A percentile compares a stretch with the other conserved stretches of the same genome.
phyloP scores from a whole-genome alignment of 1,139 yeast genomes.

The Blastobotrys buckinghamii region DNA sequence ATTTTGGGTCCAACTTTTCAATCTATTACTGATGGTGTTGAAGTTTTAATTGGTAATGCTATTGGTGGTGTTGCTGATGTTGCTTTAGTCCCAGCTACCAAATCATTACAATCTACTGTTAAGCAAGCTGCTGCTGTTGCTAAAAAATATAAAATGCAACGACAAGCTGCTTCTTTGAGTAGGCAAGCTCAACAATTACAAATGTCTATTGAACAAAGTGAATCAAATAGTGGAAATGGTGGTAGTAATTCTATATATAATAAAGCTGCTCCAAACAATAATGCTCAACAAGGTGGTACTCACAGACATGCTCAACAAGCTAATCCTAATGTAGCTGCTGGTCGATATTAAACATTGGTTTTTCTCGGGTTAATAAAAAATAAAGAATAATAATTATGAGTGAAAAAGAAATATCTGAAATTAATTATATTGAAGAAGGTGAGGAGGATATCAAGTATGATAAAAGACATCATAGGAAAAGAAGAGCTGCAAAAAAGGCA shows the following conservation, averaged over 20 bases:
- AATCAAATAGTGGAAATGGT: too few relatives aligned
- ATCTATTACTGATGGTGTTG: slow-evolving; percentile 31
- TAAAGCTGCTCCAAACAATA: too few relatives aligned
- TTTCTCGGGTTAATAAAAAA: too few relatives aligned
- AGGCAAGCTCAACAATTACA: slow-evolving; percentile 7
- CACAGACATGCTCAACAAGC: too few relatives aligned
- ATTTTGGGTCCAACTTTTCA: slow-evolving; percentile 30
- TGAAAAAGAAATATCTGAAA: too few relatives aligned
- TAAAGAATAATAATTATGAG: too few relatives aligned
- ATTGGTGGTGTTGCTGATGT: slow-evolving; percentile 24
- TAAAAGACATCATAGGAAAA: slow-evolving; percentile 1
- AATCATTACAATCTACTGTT: slow-evolving; percentile 20
- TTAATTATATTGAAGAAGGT: neutral
- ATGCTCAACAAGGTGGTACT: too few relatives aligned
- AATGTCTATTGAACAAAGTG: neutral
- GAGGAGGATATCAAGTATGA: neutral
- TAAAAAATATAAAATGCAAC: slow-evolving; percentile 13
- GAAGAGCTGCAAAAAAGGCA: neutral
- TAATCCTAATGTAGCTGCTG: too few relatives aligned
- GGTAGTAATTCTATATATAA: too few relatives aligned
- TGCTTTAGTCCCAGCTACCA: slow-evolving; percentile 20
- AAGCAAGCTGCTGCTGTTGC: slow-evolving; percentile 19
- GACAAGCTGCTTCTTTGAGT: slow-evolving; percentile 1
- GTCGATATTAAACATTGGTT: too few relatives aligned
- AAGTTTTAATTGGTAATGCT: slow-evolving; percentile 29